These are phyloP conservation scores for Delonix regia DNA, from an alignment of 306 rosid species.

Conservation along the genomic window DNA sequence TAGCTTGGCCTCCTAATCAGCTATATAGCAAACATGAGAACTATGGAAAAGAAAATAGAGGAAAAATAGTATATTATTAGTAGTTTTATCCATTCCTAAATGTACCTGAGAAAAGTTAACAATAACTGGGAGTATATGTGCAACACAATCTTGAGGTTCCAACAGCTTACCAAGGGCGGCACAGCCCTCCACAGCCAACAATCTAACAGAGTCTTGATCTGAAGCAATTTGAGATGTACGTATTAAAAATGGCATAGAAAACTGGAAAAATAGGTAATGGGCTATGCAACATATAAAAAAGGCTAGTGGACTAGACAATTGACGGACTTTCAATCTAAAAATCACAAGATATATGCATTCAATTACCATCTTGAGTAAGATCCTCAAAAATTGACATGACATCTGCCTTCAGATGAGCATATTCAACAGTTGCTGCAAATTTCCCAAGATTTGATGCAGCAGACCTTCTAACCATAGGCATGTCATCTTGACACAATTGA, in stretches of 20 bases:
- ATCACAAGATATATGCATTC: conserved; percentile 23
- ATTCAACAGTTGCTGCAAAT: conserved; percentile 92
- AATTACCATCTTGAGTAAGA: conserved; percentile 90
- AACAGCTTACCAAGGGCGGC: conserved; percentile 94
- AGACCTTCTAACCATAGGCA: conserved; percentile 99
- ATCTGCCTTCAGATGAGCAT: conserved; percentile 84
- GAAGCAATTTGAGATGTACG: conserved; percentile 29
- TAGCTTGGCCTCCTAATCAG: conserved; percentile 9
- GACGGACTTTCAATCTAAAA: conserved; percentile 7
- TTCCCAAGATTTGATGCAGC: conserved; percentile 98
- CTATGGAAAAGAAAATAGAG: background rate
- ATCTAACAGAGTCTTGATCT: conserved; percentile 98
- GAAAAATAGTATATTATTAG: background rate
- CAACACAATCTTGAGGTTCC: conserved; percentile 94
- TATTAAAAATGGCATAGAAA: conserved; percentile 7
- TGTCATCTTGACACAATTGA: conserved; percentile 97
- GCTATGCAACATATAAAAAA: conserved; percentile 20
- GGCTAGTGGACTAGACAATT: conserved; percentile 6
- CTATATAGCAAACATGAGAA: background rate
- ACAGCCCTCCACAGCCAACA: conserved; percentile 96
- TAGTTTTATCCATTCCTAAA: conserved; percentile 17
- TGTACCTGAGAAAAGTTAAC: conserved; percentile 96
- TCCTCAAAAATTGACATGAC: conserved; percentile 91
- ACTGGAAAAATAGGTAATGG: conserved; percentile 26
- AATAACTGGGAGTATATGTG: conserved; percentile 92